Base-by-base conservation (phyloP, 106 monocot genomes). In the Amphibolis antarctica region DNA sequence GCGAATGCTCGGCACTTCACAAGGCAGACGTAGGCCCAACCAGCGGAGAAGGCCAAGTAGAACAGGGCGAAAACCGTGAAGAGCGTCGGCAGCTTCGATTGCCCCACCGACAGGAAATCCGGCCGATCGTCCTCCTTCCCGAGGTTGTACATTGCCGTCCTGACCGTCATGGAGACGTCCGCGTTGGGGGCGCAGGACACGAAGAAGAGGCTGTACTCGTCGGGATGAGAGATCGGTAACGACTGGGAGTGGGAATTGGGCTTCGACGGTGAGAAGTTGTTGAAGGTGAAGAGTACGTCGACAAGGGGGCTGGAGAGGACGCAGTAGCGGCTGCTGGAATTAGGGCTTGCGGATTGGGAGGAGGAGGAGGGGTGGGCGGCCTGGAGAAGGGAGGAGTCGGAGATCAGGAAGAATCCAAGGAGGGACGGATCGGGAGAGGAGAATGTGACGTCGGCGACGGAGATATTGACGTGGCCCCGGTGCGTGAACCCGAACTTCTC, bases 201-300 rank as follows among this genome's bases (percentile, higher is more conserved):
- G 68, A 85, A 89, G 76, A 78, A 82, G 49, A 89, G 80, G 53
- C 62, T 75, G 75, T 89, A 89, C 80, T 89, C 89, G 30, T 89
- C 89, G 12, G 89, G 82, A 27, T 63, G 72, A 23, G 77, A 62
- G 65, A 89, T 69, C 19, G 85, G 73, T 69, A 76, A 86, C 58
- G 78, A 60, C 43, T 29, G n/a, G 72, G 76, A 75, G 61, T 62
- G 82, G 62, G 23, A 44, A 46, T 9, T 26, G 66, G 57, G 18
- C n/a, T n/a, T n/a, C n/a, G n/a, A n/a, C n/a, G n/a, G n/a, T n/a
- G n/a, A n/a, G n/a, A n/a, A n/a, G n/a, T n/a, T n/a, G n/a, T n/a
- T 47, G 76, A 92, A 92, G 23, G 62, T 82, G 81, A 92, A 87
- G 56, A 92, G 75, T 19, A 12, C 44, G 26, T 18, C 53, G 70